These are phyloP conservation scores for Cyberlindnera amylophila DNA, from an alignment of 805 yeast species.

Conservation along the genomic window DNA sequence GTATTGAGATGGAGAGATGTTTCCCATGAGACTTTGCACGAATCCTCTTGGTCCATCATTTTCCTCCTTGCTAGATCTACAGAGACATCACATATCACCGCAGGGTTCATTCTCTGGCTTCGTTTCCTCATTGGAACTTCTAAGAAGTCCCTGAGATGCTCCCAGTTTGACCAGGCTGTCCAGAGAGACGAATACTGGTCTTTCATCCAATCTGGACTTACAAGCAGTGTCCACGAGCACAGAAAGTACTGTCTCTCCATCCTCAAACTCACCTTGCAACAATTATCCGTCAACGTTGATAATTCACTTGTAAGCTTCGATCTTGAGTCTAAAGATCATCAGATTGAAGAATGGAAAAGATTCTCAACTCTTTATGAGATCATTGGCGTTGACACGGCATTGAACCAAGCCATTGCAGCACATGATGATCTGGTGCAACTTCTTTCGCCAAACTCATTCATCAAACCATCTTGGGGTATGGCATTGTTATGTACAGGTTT, in stretches of 20 bases:
- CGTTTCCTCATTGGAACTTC: constrained; percentile 39
- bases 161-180: constrained; percentile 4
- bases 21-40: constrained; percentile 21
- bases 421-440: constrained; percentile 54
- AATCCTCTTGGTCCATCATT: constrained; percentile 44
- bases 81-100: constrained; percentile 32
- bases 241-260: constrained; percentile 67
- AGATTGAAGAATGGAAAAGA: constrained; percentile 61
- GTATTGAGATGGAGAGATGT: constrained; percentile 53
- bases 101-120: constrained; percentile 53
- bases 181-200: constrained; percentile 48
- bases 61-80: constrained; percentile 32
- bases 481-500: constrained; percentile 73
- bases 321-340: constrained; percentile 16
- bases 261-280: constrained; percentile 54
- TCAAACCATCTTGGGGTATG: constrained; percentile 71
- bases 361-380: constrained; percentile 75
- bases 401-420: constrained; percentile 84
- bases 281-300: constrained; percentile 33
- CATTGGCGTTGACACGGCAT: constrained; percentile 76
- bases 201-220: constrained; percentile 51
- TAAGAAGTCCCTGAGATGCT: constrained; percentile 5
- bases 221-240: constrained; percentile 56
- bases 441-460: constrained; percentile 43
- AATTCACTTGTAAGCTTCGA: constrained; percentile 24